Percentiles rank a stretch among this genome's conserved stretches.
Evolutionary conservation across 495 filamentous ascomycete species (phyloP).

Genomic region (Cercophora samala): DNA sequence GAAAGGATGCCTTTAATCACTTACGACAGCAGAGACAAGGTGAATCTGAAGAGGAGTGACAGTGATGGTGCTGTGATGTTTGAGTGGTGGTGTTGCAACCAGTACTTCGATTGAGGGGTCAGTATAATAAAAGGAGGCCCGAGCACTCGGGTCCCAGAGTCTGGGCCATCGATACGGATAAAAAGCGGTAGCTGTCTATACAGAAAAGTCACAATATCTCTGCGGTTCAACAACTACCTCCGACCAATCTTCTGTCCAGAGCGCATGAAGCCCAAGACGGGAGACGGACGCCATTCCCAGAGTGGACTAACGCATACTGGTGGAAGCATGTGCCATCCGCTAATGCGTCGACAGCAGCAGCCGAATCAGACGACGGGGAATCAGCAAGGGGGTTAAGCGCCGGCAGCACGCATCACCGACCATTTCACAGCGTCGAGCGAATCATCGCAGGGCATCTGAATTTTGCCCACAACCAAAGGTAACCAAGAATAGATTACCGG

Average conservation of each 20-base stretch:
- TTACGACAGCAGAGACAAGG: not conserved
- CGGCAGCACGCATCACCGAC: conserved; percentile 33
- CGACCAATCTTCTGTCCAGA: not conserved
- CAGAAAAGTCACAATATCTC: not conserved
- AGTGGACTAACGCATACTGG: not conserved
- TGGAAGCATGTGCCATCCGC: conserved; percentile 13
- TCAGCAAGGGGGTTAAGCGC: conserved; percentile 36
- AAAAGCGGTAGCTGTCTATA: not conserved
- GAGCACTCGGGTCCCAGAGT: not conserved
- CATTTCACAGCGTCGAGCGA: conserved; percentile 23
- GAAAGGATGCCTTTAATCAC: not conserved
- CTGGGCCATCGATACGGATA: not conserved
- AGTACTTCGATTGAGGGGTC: not conserved
- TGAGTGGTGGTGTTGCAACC: not conserved
- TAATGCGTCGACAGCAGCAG: conserved; percentile 26
- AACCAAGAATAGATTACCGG: conserved; percentile 40
- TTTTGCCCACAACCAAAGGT: conserved; percentile 19
- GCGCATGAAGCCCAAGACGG: not conserved
- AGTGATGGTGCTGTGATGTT: not conserved
- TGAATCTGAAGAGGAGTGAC: not conserved
- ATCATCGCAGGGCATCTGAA: conserved; percentile 19
- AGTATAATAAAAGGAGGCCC: not conserved
- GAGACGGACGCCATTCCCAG: not conserved
- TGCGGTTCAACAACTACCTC: not conserved
- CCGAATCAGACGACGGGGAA: conserved; percentile 31